Evolutionary conservation across 371 early-diverging fungal species (phyloP).

Genomic region (Mucor plumbeus): DNA sequence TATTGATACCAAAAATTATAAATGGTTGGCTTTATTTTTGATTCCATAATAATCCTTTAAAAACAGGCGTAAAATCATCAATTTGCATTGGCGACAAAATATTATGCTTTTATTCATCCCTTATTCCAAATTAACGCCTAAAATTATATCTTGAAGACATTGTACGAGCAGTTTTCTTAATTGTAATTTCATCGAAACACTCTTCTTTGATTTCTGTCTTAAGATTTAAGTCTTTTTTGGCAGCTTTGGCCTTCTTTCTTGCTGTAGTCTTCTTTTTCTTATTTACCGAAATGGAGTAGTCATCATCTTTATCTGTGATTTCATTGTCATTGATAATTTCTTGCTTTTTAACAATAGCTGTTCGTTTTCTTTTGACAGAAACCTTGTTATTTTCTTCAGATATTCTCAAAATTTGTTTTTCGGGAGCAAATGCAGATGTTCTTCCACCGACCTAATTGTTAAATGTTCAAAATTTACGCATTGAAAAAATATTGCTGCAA

Average conservation of each 20-base stretch:
- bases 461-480: too few species aligned
- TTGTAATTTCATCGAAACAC: neutral
- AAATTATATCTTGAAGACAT: slow-evolving; percentile 11
- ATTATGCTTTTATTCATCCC: neutral
- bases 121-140: neutral
- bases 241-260: neutral
- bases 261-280: neutral
- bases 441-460: slow-evolving; percentile 24
- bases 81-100: too few species aligned
- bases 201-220: neutral
- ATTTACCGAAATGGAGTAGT: neutral
- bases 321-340: neutral
- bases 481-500: too few species aligned
- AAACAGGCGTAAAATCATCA: too few species aligned
- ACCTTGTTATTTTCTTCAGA: slow-evolving; percentile 4
- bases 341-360: neutral
- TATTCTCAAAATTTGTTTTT: slow-evolving; percentile 16
- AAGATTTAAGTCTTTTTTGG: neutral
- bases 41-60: too few species aligned
- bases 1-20: too few species aligned
- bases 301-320: neutral
- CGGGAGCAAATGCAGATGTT: slow-evolving; percentile 32
- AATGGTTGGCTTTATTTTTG: too few species aligned
- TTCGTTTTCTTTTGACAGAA: slow-evolving; percentile 2
- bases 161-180: neutral